These are phyloP conservation scores for Pseudogymnoascus sp. DNA, from an alignment of 2,329 filamentous ascomycete species.

Conservation along the genomic window DNA sequence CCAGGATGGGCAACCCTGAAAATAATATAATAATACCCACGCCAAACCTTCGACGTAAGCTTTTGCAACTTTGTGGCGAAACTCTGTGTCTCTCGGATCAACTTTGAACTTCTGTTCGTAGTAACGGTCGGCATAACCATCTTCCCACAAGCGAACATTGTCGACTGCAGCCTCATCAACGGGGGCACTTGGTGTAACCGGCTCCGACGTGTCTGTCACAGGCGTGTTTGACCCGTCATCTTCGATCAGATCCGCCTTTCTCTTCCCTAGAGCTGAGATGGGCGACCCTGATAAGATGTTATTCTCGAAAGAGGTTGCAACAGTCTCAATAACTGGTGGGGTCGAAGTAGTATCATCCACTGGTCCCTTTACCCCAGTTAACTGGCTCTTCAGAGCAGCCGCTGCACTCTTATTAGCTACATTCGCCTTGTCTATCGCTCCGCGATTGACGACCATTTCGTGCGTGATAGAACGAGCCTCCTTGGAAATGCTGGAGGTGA, in stretches of 20 bases:
- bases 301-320: constrained; percentile 19
- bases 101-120: constrained; percentile 95
- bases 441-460: constrained; percentile 78
- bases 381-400: constrained; percentile 73
- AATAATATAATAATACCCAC: constrained; percentile 96
- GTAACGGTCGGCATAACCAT: constrained; percentile 90
- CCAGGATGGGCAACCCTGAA: constrained; percentile 97
- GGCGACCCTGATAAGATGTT: constrained; percentile 25
- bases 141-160: constrained; percentile 86
- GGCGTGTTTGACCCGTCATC: constrained; percentile 46
- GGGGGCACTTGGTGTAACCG: constrained; percentile 41
- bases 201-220: constrained; percentile 51
- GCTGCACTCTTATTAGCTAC: constrained; percentile 91
- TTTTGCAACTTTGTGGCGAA: constrained; percentile 80
- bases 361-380: constrained; percentile 46
- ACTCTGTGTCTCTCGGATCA: constrained; percentile 71
- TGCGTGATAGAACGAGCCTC: constrained; percentile 65
- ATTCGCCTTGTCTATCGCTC: constrained; percentile 60
- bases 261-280: constrained; percentile 58
- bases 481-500: constrained; percentile 45
- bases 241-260: constrained; percentile 68
- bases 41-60: constrained; percentile 92
- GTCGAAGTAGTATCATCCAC: constrained; percentile 16
- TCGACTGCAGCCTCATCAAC: constrained; percentile 64
- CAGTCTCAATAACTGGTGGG: constrained; percentile 21